Percentiles rank a stretch among this genome's conserved stretches.
Conservation (phyloP, 352 stramenopile species). For the Phytophthora agathidicida region DNA sequence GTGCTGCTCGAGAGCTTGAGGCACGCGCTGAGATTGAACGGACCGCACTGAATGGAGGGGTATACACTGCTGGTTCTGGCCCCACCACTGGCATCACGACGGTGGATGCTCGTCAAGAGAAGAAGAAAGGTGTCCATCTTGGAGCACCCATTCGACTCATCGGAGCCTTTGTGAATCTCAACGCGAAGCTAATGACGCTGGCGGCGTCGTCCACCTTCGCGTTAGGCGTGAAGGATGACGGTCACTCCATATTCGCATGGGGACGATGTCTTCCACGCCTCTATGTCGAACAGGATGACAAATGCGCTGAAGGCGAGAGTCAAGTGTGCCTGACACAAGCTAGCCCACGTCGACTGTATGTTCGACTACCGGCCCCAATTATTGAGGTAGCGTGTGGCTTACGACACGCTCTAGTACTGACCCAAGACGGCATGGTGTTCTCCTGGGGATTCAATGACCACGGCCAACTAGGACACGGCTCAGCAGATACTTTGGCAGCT, state of each 20-base stretch:
- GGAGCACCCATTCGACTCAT: slow-evolving; percentile 47
- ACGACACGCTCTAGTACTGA: slow-evolving; percentile 61
- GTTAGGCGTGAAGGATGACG: slow-evolving; percentile 47
- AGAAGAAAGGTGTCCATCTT: background rate
- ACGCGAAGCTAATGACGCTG: slow-evolving; percentile 38
- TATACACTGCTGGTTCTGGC: slow-evolving; percentile 57
- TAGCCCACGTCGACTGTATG: slow-evolving; percentile 34
- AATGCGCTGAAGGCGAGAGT: background rate
- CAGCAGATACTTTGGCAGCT: slow-evolving; percentile 47
- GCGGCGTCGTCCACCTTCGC: slow-evolving; percentile 54
- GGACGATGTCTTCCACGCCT: slow-evolving; percentile 56
- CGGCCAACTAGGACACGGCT: slow-evolving; percentile 73
- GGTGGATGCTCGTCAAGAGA: slow-evolving; percentile 10
- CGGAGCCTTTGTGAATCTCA: slow-evolving; percentile 50
- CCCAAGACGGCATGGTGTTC: slow-evolving; percentile 59
- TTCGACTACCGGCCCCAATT: slow-evolving; percentile 27
- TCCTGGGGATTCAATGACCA: slow-evolving; percentile 85
- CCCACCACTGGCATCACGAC: slow-evolving; percentile 33
- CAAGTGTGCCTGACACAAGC: slow-evolving; percentile 23
- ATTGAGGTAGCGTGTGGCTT: slow-evolving; percentile 53
- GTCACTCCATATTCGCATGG: slow-evolving; percentile 58
- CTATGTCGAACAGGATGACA: slow-evolving; percentile 15
- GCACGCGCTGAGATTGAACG: slow-evolving; percentile 57
- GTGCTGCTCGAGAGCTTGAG: slow-evolving; percentile 56
- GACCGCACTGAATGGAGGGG: slow-evolving; percentile 57